phyloP scores from a whole-genome alignment of 2,329 filamentous ascomycete genomes.

The Cladosporium austrohemisphaericum region DNA sequence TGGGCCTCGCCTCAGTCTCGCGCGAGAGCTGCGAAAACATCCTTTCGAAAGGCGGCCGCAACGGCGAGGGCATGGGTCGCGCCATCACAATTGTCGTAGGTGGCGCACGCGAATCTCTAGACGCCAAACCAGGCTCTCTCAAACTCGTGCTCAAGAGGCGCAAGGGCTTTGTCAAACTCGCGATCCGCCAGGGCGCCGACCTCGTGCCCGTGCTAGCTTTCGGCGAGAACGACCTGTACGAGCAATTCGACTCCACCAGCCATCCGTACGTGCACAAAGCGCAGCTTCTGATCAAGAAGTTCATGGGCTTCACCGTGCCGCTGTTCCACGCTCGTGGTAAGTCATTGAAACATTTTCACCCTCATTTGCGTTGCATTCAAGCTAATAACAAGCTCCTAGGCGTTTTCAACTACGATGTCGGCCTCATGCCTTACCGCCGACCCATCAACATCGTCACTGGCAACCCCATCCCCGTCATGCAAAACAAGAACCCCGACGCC shows the following conservation, averaged over 20 bases:
- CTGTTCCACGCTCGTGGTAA: conserved; percentile 71
- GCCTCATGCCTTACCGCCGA: conserved; percentile 86
- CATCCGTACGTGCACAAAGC: conserved; percentile 76
- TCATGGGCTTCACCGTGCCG: conserved; percentile 88
- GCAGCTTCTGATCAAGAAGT: conserved; percentile 79
- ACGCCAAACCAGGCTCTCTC: conserved; percentile 74
- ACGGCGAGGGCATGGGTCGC: conserved; percentile 83
- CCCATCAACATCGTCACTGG: conserved; percentile 89
- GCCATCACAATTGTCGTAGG: conserved; percentile 95
- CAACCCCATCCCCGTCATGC: conserved; percentile 68
- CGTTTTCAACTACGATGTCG: conserved; percentile 97
- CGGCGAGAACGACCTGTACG: conserved; percentile 94
- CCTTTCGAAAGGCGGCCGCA: conserved; percentile 71
- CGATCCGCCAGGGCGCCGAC: conserved; percentile 86
- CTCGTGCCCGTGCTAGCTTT: conserved; percentile 89
- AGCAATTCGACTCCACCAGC: conserved; percentile 72
- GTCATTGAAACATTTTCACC: not conserved
- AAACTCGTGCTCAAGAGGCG: conserved; percentile 76
- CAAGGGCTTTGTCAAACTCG: conserved; percentile 92
- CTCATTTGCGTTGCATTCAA: not conserved
- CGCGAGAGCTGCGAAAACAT: conserved; percentile 89
- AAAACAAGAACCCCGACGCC: conserved; percentile 62
- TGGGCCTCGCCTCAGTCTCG: conserved; percentile 85
- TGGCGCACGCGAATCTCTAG: conserved; percentile 85
- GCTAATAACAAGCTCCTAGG: conserved; percentile 42